Conservation (phyloP, 257 asterid species). For the Scutellaria barbata region DNA sequence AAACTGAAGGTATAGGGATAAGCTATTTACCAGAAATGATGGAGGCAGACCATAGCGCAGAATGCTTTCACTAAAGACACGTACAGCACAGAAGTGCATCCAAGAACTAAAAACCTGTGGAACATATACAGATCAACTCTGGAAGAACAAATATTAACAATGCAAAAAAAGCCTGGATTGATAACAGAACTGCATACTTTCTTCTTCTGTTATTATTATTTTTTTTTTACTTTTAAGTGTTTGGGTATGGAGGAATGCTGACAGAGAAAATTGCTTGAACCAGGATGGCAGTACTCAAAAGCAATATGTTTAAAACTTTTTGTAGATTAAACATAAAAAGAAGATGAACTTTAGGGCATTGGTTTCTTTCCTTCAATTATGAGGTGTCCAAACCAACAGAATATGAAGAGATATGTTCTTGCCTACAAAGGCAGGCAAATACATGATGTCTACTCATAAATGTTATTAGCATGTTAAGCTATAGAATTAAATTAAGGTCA, state of each 20-base stretch:
- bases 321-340: not conserved
- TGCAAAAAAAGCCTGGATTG: slow-evolving; percentile 7
- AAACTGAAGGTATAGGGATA: not conserved
- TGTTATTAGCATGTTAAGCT: slow-evolving; percentile 6
- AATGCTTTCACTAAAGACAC: slow-evolving; percentile 88
- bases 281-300: not conserved
- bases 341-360: not conserved
- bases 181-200: not conserved
- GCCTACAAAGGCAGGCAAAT: not conserved
- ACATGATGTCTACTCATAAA: not conserved
- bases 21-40: slow-evolving; percentile 51
- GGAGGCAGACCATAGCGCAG: slow-evolving; percentile 92
- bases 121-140: slow-evolving; percentile 17
- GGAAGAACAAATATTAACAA: slow-evolving; percentile 20
- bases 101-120: slow-evolving; percentile 93
- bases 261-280: not conserved
- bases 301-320: not conserved
- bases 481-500: not conserved
- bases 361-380: not conserved
- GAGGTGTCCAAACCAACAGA: slow-evolving; percentile 8
- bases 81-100: slow-evolving; percentile 98
- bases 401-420: slow-evolving; percentile 3
- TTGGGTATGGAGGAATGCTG: not conserved
- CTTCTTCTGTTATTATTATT: not conserved
- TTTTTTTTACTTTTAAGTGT: not conserved